phyloP scores from a whole-genome alignment of 2,329 filamentous ascomycete genomes.

The Plectosphaerella sp. region DNA sequence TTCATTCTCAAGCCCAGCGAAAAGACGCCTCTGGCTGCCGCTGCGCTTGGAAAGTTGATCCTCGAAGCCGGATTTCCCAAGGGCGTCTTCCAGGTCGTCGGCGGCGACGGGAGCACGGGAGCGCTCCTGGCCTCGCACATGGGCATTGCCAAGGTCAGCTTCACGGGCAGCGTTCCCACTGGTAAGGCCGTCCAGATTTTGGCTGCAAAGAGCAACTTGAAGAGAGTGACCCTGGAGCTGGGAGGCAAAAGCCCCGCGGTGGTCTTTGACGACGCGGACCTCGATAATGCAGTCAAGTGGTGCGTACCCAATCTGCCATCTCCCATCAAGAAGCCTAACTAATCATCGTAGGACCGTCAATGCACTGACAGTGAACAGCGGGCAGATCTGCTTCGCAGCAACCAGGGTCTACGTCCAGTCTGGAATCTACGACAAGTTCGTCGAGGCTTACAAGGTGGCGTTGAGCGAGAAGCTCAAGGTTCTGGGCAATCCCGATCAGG shows the following conservation, averaged over 20 bases:
- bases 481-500: conserved; percentile 57
- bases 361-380: conserved; percentile 63
- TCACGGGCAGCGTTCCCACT: conserved; percentile 65
- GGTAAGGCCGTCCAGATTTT: conserved; percentile 60
- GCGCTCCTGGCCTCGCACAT: conserved; percentile 19
- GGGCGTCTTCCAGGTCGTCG: conserved; percentile 36
- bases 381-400: conserved; percentile 72
- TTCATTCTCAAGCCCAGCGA: conserved; percentile 40
- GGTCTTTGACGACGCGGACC: conserved; percentile 59
- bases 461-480: conserved; percentile 52
- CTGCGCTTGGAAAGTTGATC: conserved; percentile 30
- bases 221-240: conserved; percentile 70
- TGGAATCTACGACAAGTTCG: conserved; percentile 55
- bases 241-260: conserved; percentile 66
- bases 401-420: conserved; percentile 66
- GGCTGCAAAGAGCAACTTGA: conserved; percentile 58
- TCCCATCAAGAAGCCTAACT: background rate
- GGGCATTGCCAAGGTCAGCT: conserved; percentile 54
- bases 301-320: conserved; percentile 7
- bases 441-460: conserved; percentile 53
- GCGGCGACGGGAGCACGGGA: conserved; percentile 31
- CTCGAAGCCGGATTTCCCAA: conserved; percentile 36
- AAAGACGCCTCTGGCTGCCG: conserved; percentile 31
- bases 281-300: conserved; percentile 52
- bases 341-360: conserved; percentile 7